A percentile compares a stretch with the other conserved stretches of the same genome.
Evolutionary conservation across 179 eudicot species (phyloP).

Genomic region (Amaranthus tricolor): DNA sequence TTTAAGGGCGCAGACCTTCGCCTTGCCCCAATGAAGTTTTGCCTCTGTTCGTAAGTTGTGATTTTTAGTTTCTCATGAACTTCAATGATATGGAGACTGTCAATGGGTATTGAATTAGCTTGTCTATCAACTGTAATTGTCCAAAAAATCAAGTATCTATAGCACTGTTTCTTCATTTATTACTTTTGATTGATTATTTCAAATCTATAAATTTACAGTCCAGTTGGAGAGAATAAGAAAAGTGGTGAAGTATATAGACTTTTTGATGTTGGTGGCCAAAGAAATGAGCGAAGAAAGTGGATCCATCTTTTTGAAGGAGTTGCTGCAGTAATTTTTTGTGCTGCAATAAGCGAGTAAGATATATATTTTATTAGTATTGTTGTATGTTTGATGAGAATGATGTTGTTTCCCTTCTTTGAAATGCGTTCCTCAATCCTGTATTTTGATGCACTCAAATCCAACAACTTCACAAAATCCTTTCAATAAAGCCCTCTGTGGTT

Average conservation of each 20-base stretch:
- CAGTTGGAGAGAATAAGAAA: conserved; percentile 93
- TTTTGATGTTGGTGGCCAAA: conserved; percentile 98
- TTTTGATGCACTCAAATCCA: background rate
- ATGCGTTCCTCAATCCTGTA: background rate
- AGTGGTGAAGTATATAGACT: conserved; percentile 96
- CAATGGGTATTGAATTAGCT: background rate
- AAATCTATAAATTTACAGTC: conserved; percentile 46
- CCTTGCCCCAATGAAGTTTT: too few relatives aligned
- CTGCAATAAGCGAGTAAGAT: conserved; percentile 97
- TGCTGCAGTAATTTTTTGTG: conserved; percentile 94
- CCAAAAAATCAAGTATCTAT: conserved; percentile 3
- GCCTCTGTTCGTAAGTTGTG: background rate
- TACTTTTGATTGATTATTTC: background rate
- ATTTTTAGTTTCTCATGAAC: background rate
- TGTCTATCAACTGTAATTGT: background rate
- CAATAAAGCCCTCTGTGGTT: background rate
- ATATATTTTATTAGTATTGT: background rate
- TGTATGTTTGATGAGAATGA: background rate
- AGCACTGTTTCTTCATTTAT: background rate
- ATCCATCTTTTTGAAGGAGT: conserved; percentile 99
- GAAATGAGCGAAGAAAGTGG: conserved; percentile 99
- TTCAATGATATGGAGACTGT: background rate
- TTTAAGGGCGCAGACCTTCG: too few relatives aligned
- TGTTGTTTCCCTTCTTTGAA: background rate
- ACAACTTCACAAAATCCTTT: background rate